Evolutionary conservation across 805 yeast species (phyloP), one percentile per base, ranked within the genome.

Genomic region (Saccharomycopsis schoenii): DNA sequence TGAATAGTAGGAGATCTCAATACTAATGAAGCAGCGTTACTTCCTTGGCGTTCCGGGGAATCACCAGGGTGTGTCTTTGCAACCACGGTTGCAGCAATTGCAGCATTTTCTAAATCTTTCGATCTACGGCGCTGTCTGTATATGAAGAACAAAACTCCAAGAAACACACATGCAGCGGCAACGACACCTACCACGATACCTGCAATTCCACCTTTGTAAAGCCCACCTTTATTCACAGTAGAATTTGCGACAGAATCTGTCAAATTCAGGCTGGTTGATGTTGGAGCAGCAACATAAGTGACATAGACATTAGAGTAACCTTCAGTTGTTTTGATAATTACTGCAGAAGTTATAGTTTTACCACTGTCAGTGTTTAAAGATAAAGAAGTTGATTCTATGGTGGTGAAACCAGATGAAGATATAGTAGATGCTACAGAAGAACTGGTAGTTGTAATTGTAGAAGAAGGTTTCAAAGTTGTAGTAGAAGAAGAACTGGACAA

Each of bases 261-360:
- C 1, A 15, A 36, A 37, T 54, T 54, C 14, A 17, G 40, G 51
- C 17, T 21, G 17, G 51, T 12, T 5, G 60, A 8, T 11, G 56
- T 29, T 11, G 61, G 37, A 17, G 24, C 19, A 40, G 50, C 42
- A 14, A 63, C 62, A 21, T 29, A 39, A 1, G 66, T 64, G 40
- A 62, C 61, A 55, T 57, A 56, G 8, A 64, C 63, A 40, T 64
- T 59, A 9, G 60, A 52, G 29, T 43, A 55, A 37, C 63, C 51
- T 14, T 51, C 56, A 14, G 63, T 60, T 29, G 63, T 60, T 39
- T 50, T 56, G 15, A 60, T 40, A n/a, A 61, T 57, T 14, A 62
- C 60, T 4, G 66, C 66, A 17, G 64, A 62, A 12, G 66, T 64
- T n/a, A 64, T 54, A 3, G 66, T 64, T 41, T 43, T 58, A 19